Conservation (phyloP, 371 early-diverging fungal species). For the Mortierella sp. region DNA sequence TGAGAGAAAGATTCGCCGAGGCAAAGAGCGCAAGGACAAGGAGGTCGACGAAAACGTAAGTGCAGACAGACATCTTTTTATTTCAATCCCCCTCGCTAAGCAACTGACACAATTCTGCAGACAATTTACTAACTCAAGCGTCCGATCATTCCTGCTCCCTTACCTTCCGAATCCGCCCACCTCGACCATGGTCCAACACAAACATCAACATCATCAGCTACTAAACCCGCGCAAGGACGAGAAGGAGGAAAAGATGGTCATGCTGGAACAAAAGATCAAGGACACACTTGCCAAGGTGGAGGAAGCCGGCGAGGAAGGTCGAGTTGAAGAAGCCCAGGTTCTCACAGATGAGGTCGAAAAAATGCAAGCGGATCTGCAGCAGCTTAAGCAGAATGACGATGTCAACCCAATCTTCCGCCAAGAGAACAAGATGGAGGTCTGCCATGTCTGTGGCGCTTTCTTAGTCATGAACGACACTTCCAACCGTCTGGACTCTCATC, state of each 20-base stretch:
- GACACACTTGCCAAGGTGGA: conserved; percentile 76
- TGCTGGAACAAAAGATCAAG: conserved; percentile 89
- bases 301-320: conserved; percentile 85
- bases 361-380: conserved; percentile 73
- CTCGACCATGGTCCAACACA: neutral
- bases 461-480: conserved; percentile 88
- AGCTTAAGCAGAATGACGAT: conserved; percentile 72
- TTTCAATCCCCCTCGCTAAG: conserved; percentile 22
- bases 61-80: neutral
- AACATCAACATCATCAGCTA: conserved; percentile 53
- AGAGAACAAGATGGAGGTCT: conserved; percentile 89
- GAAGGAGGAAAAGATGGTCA: conserved; percentile 82
- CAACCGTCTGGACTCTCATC: conserved; percentile 88
- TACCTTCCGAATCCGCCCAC: neutral
- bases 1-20: conserved; percentile 81
- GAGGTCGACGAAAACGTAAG: conserved; percentile 80
- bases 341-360: conserved; percentile 75
- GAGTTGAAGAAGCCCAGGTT: conserved; percentile 81
- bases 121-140: neutral
- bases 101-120: neutral
- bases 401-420: conserved; percentile 76
- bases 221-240: conserved; percentile 83
- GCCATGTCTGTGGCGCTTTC: conserved; percentile 92
- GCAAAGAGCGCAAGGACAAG: conserved; percentile 79
- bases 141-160: neutral